Evolutionary conservation across 2,329 filamentous ascomycete genomes (phyloP), one percentile per base, ranked within the genome.

Genomic region (Oidium heveae): DNA sequence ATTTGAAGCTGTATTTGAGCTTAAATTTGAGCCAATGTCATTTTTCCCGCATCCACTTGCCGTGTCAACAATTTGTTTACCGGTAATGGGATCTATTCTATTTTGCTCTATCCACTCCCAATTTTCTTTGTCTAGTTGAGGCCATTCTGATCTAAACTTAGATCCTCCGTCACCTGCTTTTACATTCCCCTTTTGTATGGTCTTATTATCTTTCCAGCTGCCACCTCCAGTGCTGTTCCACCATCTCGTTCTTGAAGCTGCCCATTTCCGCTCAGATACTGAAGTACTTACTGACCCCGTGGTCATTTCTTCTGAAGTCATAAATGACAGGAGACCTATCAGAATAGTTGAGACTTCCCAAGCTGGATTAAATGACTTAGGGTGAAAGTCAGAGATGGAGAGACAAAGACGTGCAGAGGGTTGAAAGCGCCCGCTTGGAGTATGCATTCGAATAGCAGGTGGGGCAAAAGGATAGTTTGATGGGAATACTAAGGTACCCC

Each of bases 271-370:
- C 71, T 96, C 88, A 3, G 76, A 72, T 52, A 85, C 77, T 0
- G 78, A 82, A 18, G 81, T 85, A 6, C 82, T 81, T 33, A 98
- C 78, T 33, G 82, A 88, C 1, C 91, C 91, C 0, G 91, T 96
- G 0, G 91, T 98, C 84, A 96, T 95, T 71, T 98, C 91, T 65
- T 98, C 89, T 60, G 85, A 86, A 2, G 89, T 96, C 91, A 98
- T 98, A 69, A 98, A 98, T 41, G 84, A 93, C 58, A 96, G 72
- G 32, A 98, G 76, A 10, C 91, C 91, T 55, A 94, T 93, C 16
- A 98, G 72, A 59, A 98, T 98, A 0, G 91, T 98, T 55, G 84
- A 89, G 8, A 98, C 91, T 65, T 94, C 89, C 91, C 91, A 98
- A 0, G 91, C 88, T 1, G 91, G 91, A 66, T 98, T 98, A 73